Evolutionary conservation across 2,329 filamentous ascomycete species (phyloP).

Genomic region (Sarocladium oryzae): DNA sequence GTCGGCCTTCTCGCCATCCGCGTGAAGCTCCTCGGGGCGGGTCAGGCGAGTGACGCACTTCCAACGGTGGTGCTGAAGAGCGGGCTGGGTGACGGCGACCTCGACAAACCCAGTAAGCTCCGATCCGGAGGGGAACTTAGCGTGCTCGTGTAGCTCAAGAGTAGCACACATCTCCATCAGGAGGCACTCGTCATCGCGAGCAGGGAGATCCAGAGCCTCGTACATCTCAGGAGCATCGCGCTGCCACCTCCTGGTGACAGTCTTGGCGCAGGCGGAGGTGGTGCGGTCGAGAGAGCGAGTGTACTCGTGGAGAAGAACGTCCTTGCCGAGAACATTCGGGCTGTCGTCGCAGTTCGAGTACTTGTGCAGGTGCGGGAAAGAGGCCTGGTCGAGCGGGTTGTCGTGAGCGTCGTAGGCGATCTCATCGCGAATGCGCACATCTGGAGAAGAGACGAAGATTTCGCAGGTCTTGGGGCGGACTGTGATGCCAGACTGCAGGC

Average conservation of each 20-base stretch:
- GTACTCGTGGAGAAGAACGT: constrained; percentile 53
- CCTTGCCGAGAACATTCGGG: constrained; percentile 43
- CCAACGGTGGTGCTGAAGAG: constrained; percentile 51
- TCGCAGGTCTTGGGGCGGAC: constrained; percentile 53
- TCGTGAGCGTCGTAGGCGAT: constrained; percentile 38
- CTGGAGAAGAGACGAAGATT: constrained; percentile 50
- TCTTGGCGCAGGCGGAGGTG: constrained; percentile 48
- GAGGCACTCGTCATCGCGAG: constrained; percentile 45
- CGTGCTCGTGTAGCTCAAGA: constrained; percentile 51
- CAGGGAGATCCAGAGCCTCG: constrained; percentile 41
- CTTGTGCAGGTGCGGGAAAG: constrained; percentile 51
- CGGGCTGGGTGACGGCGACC: constrained; percentile 48
- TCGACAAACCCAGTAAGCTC: constrained; percentile 55
- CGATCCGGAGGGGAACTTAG: constrained; percentile 51
- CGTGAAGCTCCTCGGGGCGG: constrained; percentile 49
- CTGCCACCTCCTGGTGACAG: constrained; percentile 50
- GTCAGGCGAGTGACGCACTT: constrained; percentile 53
- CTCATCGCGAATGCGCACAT: constrained; percentile 44
- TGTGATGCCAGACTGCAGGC: constrained; percentile 45
- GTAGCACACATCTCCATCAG: constrained; percentile 58
- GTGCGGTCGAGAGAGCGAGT: constrained; percentile 47
- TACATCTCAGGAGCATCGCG: constrained; percentile 50
- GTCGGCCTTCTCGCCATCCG: constrained; percentile 34
- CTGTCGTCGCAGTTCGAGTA: constrained; percentile 46
- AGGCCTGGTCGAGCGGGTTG: constrained; percentile 33